Conservation (phyloP, 306 rosid genomes). For the Sindora glabra region DNA sequence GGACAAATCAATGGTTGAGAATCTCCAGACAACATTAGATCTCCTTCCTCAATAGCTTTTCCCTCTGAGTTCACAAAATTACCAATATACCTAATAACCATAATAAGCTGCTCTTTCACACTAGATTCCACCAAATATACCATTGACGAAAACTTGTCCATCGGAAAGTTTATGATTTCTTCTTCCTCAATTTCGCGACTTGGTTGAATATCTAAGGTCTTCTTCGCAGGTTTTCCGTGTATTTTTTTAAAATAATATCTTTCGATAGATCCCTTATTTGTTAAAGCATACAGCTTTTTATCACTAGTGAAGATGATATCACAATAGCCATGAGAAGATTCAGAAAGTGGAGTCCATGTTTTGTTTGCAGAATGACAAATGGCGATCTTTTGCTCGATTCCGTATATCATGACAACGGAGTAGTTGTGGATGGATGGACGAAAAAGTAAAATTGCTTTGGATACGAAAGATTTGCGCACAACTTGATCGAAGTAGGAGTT, state of each 20-base stretch:
- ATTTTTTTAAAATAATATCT: not conserved
- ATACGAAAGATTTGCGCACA: not conserved
- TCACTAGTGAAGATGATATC: not conserved
- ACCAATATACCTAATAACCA: not conserved
- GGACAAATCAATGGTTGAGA: not conserved
- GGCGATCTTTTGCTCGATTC: not conserved
- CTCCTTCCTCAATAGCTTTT: not conserved
- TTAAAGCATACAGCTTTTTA: not conserved
- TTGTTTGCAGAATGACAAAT: not conserved
- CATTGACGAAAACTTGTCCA: not conserved
- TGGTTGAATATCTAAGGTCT: not conserved
- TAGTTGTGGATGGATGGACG: not conserved
- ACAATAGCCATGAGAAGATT: not conserved
- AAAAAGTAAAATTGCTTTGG: not conserved
- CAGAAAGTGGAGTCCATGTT: not conserved
- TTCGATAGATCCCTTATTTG: not conserved
- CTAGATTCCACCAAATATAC: constrained; percentile 6
- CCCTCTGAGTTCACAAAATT: not conserved
- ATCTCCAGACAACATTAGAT: not conserved
- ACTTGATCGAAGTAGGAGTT: not conserved
- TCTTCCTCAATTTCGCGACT: too few relatives aligned
- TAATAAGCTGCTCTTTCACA: constrained; percentile 5
- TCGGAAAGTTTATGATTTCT: not conserved
- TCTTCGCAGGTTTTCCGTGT: not conserved
- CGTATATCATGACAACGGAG: not conserved